These are phyloP conservation scores for Penicillium polonicum DNA, from an alignment of 2,329 filamentous ascomycete species.

Conservation along the genomic window DNA sequence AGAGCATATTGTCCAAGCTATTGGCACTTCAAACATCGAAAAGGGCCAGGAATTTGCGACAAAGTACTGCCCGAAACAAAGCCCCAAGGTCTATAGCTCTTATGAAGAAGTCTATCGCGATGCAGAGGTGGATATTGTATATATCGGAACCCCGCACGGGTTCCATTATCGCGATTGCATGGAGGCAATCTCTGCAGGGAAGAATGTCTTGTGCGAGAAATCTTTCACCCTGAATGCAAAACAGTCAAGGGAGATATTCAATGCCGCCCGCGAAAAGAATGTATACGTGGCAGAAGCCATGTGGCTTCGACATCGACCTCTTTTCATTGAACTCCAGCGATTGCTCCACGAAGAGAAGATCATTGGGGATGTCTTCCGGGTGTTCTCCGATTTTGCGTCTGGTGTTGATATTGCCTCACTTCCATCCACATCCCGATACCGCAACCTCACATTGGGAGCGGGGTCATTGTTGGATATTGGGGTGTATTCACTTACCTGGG, in stretches of 20 bases:
- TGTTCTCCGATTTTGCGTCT: too few species aligned
- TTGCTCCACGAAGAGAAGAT: too few species aligned
- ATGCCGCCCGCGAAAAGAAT: constrained; percentile 33
- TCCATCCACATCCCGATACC: too few species aligned
- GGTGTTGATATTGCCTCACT: too few species aligned
- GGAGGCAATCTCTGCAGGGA: constrained; percentile 28
- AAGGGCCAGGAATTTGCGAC: not conserved
- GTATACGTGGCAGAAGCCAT: constrained; percentile 52
- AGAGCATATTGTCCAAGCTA: constrained; percentile 1
- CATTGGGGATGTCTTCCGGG: too few species aligned
- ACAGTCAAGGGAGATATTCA: constrained; percentile 48
- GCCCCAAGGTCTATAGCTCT: constrained; percentile 2
- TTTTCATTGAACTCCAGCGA: too few species aligned
- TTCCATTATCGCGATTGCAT: constrained; percentile 50
- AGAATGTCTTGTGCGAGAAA: constrained; percentile 35
- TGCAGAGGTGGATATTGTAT: constrained; percentile 46
- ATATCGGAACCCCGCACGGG: constrained; percentile 40
- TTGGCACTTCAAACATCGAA: not conserved
- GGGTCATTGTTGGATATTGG: too few species aligned
- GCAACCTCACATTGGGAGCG: too few species aligned
- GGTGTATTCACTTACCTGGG: too few species aligned
- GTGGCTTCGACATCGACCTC: too few species aligned
- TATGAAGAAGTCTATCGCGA: constrained; percentile 16
- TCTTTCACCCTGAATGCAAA: constrained; percentile 29
- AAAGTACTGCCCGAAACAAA: not conserved